phyloP scores from a whole-genome alignment of 306 rosid species.

The Luffa aegyptiaca region DNA sequence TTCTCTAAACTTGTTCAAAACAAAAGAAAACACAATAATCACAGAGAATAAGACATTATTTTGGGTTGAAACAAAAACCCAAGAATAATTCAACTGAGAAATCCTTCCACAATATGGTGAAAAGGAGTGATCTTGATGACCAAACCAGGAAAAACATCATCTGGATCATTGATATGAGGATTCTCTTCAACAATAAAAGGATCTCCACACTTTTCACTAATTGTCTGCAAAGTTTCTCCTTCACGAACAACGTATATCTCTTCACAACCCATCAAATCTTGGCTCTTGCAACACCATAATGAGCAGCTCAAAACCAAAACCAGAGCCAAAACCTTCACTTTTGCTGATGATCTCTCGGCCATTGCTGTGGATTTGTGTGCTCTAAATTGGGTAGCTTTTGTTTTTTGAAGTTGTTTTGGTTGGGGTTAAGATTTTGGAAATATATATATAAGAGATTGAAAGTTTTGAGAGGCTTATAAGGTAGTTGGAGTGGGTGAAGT shows the following conservation, averaged over 20 bases:
- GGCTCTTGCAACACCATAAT: slow-evolving; percentile 30
- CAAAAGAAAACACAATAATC: background rate
- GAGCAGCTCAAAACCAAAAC: slow-evolving; percentile 14
- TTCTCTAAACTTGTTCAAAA: background rate
- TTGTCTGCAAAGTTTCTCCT: slow-evolving; percentile 72
- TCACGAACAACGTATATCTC: slow-evolving; percentile 77
- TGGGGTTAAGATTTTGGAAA: background rate
- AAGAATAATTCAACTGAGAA: background rate
- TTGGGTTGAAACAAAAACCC: background rate
- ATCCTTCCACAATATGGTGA: background rate
- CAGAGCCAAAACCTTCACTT: background rate
- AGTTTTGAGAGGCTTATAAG: background rate
- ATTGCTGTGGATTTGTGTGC: background rate
- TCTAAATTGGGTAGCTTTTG: background rate
- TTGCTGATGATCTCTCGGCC: background rate
- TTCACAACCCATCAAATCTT: slow-evolving; percentile 37
- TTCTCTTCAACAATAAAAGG: slow-evolving; percentile 70
- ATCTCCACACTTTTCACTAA: slow-evolving; percentile 70
- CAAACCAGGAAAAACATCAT: slow-evolving; percentile 75
- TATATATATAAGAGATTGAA: background rate
- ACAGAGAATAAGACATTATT: background rate
- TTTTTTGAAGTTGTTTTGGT: background rate
- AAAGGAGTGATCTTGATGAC: slow-evolving; percentile 70
- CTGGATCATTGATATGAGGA: slow-evolving; percentile 76
- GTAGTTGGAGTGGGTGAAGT: slow-evolving; percentile 27